Evolutionary conservation across 2,329 filamentous ascomycete species (phyloP).

Genomic region (Fusarium temperatum): DNA sequence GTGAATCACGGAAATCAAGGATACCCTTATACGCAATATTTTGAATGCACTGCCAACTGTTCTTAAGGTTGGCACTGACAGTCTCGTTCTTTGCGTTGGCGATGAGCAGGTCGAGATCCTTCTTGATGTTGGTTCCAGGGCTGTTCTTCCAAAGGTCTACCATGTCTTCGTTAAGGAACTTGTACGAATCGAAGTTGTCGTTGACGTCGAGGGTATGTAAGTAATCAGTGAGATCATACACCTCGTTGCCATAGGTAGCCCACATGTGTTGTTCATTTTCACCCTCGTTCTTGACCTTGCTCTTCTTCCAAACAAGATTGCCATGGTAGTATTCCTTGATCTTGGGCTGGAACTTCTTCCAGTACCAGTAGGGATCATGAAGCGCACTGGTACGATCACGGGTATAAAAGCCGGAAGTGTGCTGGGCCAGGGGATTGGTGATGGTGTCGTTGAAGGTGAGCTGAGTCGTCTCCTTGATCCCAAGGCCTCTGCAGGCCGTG

Average conservation of each 20-base stretch:
- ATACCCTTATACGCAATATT: conserved; percentile 85
- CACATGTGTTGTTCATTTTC: conserved; percentile 74
- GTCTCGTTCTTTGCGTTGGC: conserved; percentile 62
- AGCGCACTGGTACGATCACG: conserved; percentile 65
- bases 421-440: conserved; percentile 61
- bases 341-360: conserved; percentile 73
- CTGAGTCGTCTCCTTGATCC: conserved; percentile 63
- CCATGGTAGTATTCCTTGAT: conserved; percentile 92
- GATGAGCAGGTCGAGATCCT: conserved; percentile 66
- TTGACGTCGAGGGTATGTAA: conserved; percentile 75
- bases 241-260: conserved; percentile 77
- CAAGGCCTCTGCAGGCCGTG: conserved; percentile 77
- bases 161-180: conserved; percentile 77
- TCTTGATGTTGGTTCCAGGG: conserved; percentile 81
- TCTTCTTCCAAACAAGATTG: conserved; percentile 76
- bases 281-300: conserved; percentile 71
- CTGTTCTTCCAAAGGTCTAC: conserved; percentile 76
- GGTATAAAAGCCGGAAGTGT: conserved; percentile 74
- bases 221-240: conserved; percentile 95
- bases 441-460: conserved; percentile 74
- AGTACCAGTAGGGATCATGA: conserved; percentile 78
- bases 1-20: conserved; percentile 80
- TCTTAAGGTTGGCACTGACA: conserved; percentile 59
- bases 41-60: conserved; percentile 82
- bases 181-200: conserved; percentile 65